phyloP scores from a whole-genome alignment of 1,284 basidiomycete genomes.

The Ganoderma sinense region DNA sequence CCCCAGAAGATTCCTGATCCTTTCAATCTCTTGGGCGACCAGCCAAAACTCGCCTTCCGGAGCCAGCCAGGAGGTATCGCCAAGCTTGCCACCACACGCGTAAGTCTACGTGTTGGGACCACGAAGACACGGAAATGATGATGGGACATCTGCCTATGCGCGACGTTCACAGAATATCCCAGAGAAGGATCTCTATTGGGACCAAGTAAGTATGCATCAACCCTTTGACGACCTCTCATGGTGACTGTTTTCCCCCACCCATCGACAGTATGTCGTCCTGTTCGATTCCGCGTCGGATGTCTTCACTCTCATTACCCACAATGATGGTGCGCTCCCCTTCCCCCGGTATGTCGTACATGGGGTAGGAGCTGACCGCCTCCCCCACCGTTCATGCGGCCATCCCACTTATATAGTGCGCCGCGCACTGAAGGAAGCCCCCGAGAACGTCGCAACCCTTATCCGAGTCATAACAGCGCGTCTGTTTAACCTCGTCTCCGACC shows the following conservation, averaged over 20 bases:
- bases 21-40: slow-evolving; percentile 86
- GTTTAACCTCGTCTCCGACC: slow-evolving; percentile 83
- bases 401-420: slow-evolving; percentile 65
- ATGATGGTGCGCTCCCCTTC: slow-evolving; percentile 70
- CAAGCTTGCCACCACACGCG: slow-evolving; percentile 74
- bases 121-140: background rate
- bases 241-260: slow-evolving; percentile 21
- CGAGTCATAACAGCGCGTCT: slow-evolving; percentile 77
- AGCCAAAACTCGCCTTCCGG: slow-evolving; percentile 88
- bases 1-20: slow-evolving; percentile 76
- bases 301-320: slow-evolving; percentile 84
- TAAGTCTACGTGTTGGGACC: slow-evolving; percentile 48
- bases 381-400: background rate
- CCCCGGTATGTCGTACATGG: background rate
- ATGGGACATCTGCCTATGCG: slow-evolving; percentile 15
- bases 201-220: slow-evolving; percentile 64
- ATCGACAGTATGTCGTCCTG: slow-evolving; percentile 74
- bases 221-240: slow-evolving; percentile 13
- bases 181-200: slow-evolving; percentile 82
- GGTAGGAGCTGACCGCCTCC: background rate
- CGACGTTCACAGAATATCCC: slow-evolving; percentile 67
- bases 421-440: slow-evolving; percentile 81
- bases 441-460: slow-evolving; percentile 87
- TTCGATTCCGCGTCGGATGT: slow-evolving; percentile 91
- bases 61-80: slow-evolving; percentile 81